A percentile compares a stretch with the other conserved stretches of the same genome.
Conservation (phyloP, 805 yeast species). For the Yarrowia sp. region DNA sequence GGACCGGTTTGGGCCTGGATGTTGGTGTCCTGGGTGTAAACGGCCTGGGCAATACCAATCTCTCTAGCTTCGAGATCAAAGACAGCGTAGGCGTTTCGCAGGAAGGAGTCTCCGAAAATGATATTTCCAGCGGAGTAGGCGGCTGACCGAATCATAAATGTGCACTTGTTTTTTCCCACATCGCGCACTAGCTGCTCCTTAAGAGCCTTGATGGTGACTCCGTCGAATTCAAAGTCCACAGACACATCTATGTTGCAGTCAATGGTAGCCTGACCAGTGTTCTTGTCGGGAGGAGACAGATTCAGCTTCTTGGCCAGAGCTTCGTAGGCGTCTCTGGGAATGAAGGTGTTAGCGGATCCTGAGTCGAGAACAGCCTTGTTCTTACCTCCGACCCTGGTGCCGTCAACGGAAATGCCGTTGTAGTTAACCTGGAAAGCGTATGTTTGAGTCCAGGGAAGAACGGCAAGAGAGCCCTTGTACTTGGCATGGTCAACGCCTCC, state of each 20-base stretch:
- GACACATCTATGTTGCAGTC: slow-evolving; percentile 11
- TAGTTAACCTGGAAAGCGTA: neutral
- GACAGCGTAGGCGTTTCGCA: slow-evolving; percentile 70
- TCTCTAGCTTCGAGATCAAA: slow-evolving; percentile 60
- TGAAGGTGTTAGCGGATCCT: neutral
- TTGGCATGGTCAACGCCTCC: neutral
- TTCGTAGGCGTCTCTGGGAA: neutral
- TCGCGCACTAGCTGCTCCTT: neutral
- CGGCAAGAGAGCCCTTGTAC: neutral
- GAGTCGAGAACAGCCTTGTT: neutral
- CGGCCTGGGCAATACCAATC: slow-evolving; percentile 14
- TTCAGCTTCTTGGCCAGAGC: neutral
- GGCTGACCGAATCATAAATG: slow-evolving; percentile 46
- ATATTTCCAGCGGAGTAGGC: slow-evolving; percentile 45
- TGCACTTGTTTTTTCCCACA: slow-evolving; percentile 38
- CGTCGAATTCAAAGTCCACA: slow-evolving; percentile 41
- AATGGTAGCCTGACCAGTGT: slow-evolving; percentile 39
- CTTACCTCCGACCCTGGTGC: neutral
- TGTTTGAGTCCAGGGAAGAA: neutral
- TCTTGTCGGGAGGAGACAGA: neutral
- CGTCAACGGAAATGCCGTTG: neutral
- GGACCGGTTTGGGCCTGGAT: slow-evolving; percentile 45
- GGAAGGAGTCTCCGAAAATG: slow-evolving; percentile 64
- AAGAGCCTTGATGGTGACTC: neutral
- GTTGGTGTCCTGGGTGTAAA: neutral